Conservation (phyloP, 2,329 filamentous ascomycete genomes). For the Esteya vermicola region DNA sequence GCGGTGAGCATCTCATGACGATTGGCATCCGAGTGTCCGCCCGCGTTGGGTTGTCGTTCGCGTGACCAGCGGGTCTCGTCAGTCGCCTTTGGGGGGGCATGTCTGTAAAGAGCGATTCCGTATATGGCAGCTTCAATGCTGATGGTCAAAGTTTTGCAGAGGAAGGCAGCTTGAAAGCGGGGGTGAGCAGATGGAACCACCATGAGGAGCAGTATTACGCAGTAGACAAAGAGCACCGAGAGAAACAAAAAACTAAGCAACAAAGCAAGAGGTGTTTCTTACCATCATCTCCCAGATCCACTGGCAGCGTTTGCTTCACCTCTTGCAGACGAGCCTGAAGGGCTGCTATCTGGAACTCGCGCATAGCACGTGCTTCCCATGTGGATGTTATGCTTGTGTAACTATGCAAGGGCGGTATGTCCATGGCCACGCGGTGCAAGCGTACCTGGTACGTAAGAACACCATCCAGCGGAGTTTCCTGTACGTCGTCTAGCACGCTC, state of each 20-base stretch:
- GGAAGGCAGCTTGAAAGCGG: no score
- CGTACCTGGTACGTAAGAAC: conserved; percentile 6
- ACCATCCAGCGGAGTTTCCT: conserved; percentile 3
- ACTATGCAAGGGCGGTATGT: not conserved
- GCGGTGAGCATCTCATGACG: not conserved
- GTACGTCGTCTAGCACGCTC: conserved; percentile 19
- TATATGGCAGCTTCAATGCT: no score
- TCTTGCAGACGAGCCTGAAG: conserved; percentile 1
- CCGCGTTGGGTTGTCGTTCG: no score
- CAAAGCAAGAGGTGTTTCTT: no score
- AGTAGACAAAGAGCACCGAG: not conserved
- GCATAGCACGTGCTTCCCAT: not conserved
- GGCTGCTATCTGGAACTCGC: conserved; percentile 3
- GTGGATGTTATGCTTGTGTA: not conserved
- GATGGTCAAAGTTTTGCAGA: no score
- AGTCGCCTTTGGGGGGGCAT: not conserved
- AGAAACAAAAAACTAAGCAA: not conserved
- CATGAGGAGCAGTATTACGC: not conserved
- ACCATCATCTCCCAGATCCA: not conserved
- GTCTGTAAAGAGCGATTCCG: no score
- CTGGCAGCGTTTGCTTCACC: not conserved
- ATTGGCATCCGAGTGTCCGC: not conserved
- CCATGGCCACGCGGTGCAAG: conserved; percentile 2
- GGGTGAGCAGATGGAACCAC: no score
- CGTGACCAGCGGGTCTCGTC: not conserved